Evolutionary conservation across 306 rosid genomes (phyloP).

Genomic region (Fagus crenata): DNA sequence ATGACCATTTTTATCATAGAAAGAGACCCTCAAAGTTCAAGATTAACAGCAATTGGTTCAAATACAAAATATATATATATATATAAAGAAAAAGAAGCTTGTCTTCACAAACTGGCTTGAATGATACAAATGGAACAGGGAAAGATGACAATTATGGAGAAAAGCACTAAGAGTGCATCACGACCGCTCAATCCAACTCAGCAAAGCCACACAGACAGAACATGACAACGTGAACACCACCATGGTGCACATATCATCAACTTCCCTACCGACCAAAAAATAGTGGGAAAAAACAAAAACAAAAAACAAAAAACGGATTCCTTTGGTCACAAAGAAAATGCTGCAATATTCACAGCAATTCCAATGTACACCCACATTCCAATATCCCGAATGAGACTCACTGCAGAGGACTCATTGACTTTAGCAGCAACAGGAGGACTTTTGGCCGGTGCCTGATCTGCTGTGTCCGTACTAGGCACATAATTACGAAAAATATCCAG

Average conservation of each 20-base stretch:
- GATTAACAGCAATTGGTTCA: too few relatives aligned
- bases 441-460: conserved; percentile 19
- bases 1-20: too few relatives aligned
- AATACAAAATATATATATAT: not conserved
- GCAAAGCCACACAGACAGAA: conserved; percentile 1
- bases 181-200: conserved; percentile 22
- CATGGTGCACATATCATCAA: not conserved
- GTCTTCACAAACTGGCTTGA: not conserved
- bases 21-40: too few relatives aligned
- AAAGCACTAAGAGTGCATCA: conserved; percentile 5
- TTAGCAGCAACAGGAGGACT: conserved; percentile 1
- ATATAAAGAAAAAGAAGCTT: not conserved
- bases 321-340: conserved; percentile 6
- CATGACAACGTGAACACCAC: conserved; percentile 15
- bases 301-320: not conserved
- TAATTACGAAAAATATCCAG: conserved; percentile 41
- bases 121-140: not conserved
- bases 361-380: conserved; percentile 33
- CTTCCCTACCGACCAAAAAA: conserved; percentile 19
- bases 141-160: not conserved
- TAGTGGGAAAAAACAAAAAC: not conserved
- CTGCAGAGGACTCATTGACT: conserved; percentile 12
- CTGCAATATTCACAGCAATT: conserved; percentile 18
- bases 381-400: conserved; percentile 1
- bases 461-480: conserved; percentile 8